phyloP scores from a whole-genome alignment of 768 basidiomycete genomes.

The Rhodotorula sphaerocarpa region DNA sequence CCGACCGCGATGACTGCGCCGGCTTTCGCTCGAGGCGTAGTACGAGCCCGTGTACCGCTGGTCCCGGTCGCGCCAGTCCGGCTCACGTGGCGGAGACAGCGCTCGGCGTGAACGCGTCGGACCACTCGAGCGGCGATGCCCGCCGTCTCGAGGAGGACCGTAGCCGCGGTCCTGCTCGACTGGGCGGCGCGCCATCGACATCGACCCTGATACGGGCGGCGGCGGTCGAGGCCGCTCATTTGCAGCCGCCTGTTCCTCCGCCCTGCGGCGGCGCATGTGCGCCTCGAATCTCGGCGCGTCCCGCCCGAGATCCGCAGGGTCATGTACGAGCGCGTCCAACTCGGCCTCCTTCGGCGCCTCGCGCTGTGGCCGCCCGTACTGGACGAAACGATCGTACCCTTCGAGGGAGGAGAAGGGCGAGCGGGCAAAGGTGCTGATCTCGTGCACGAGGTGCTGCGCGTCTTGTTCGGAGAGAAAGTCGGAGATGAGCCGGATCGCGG shows the following conservation, averaged over 20 bases:
- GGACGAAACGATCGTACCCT: conserved; percentile 28
- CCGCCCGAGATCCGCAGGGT: background rate
- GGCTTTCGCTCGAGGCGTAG: conserved; percentile 8
- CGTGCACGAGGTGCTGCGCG: conserved; percentile 38
- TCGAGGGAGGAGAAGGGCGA: conserved; percentile 28
- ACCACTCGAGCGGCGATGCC: too few species aligned
- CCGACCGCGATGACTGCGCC: background rate
- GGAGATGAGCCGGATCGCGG: conserved; percentile 34
- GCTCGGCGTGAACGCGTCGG: background rate
- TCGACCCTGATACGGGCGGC: background rate
- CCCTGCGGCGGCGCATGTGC: conserved; percentile 3
- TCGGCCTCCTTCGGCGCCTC: background rate
- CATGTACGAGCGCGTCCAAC: conserved; percentile 2
- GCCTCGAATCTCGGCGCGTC: conserved; percentile 20
- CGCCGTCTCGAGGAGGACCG: too few species aligned
- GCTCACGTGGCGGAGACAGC: conserved; percentile 1
- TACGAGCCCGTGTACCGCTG: conserved; percentile 16
- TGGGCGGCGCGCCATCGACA: background rate
- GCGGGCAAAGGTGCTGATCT: conserved; percentile 28
- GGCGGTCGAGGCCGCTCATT: background rate
- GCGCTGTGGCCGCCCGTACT: conserved; percentile 31
- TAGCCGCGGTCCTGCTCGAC: background rate
- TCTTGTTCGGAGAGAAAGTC: conserved; percentile 36
- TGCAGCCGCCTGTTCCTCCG: conserved; percentile 8
- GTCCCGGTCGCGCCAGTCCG: conserved; percentile 27